phyloP scores from a whole-genome alignment of 2,329 filamentous ascomycete species.

The Aureobasidium melanogenum region DNA sequence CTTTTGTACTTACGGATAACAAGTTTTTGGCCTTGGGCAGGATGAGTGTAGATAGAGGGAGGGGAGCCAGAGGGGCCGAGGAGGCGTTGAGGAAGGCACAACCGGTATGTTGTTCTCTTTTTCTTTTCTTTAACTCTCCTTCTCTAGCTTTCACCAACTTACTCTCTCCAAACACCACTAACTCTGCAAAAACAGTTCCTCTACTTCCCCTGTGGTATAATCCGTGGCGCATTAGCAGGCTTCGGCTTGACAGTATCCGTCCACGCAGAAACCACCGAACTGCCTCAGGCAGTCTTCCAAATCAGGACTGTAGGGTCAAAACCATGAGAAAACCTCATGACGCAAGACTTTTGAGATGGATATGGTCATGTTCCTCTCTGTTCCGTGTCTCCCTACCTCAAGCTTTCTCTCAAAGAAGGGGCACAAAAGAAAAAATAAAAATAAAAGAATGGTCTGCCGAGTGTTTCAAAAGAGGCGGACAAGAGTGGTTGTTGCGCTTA shows the following conservation, averaged over 20 bases:
- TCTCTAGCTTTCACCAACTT: no score
- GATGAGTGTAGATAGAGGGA: slow-evolving; percentile 65
- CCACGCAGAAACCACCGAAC: slow-evolving; percentile 77
- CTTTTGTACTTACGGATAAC: slow-evolving; percentile 93
- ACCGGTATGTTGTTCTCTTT: slow-evolving; percentile 50
- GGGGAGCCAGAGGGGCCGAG: slow-evolving; percentile 23
- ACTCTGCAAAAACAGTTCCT: slow-evolving; percentile 60
- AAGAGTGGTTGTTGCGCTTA: no score
- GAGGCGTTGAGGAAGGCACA: slow-evolving; percentile 61
- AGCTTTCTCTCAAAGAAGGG: no score
- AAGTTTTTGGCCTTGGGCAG: slow-evolving; percentile 78
- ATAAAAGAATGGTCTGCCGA: no score
- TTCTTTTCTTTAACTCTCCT: not conserved
- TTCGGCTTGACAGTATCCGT: slow-evolving; percentile 87
- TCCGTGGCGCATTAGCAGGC: slow-evolving; percentile 84
- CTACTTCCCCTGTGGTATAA: slow-evolving; percentile 90
- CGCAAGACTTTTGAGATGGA: no score
- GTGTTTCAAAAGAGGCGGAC: no score
- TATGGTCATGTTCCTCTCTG: no score
- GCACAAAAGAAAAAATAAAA: no score
- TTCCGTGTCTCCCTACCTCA: no score
- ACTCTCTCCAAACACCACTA: no score
- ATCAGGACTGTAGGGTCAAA: slow-evolving; percentile 75
- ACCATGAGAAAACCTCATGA: slow-evolving; percentile 39
- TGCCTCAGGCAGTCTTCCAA: slow-evolving; percentile 87